Evolutionary conservation across 305 asterid genomes (phyloP).

Genomic region (Solanum hybrid): DNA sequence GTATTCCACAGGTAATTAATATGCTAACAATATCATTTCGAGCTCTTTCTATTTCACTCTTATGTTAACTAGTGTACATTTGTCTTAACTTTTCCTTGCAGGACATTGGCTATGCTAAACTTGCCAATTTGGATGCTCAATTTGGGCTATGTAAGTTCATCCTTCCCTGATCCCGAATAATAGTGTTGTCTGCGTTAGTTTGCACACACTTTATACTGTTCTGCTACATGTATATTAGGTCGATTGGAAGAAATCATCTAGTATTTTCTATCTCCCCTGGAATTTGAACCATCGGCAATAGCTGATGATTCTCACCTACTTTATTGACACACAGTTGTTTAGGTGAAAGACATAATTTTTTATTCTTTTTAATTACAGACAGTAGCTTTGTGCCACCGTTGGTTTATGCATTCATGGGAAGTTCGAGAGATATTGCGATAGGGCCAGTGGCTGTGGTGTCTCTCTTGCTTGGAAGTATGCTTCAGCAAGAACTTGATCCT

Average conservation of each 20-base stretch:
- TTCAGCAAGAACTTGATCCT: slow-evolving; percentile 36
- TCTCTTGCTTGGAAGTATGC: slow-evolving; percentile 48
- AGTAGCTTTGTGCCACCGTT: slow-evolving; percentile 60
- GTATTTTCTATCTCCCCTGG: neutral
- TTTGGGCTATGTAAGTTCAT: slow-evolving; percentile 40
- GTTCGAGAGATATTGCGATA: slow-evolving; percentile 58
- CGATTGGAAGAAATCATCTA: neutral
- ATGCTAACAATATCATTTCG: too few relatives aligned
- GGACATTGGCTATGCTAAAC: slow-evolving; percentile 51
- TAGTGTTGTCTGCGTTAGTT: neutral
- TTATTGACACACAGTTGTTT: neutral
- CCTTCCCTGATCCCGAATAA: neutral
- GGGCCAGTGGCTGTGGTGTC: slow-evolving; percentile 72
- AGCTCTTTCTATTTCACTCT: neutral
- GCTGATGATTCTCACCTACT: neutral
- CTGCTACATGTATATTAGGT: neutral
- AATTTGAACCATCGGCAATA: neutral
- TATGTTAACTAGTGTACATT: neutral
- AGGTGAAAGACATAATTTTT: neutral
- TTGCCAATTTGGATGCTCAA: slow-evolving; percentile 45
- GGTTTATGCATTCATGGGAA: slow-evolving; percentile 53
- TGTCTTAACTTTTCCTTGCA: slow-evolving; percentile 2
- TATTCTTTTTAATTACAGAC: slow-evolving; percentile 19
- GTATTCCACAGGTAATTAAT: slow-evolving; percentile 61
- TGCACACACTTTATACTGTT: neutral